Conservation (phyloP, 2,329 filamentous ascomycete species). For the Alternaria panax region DNA sequence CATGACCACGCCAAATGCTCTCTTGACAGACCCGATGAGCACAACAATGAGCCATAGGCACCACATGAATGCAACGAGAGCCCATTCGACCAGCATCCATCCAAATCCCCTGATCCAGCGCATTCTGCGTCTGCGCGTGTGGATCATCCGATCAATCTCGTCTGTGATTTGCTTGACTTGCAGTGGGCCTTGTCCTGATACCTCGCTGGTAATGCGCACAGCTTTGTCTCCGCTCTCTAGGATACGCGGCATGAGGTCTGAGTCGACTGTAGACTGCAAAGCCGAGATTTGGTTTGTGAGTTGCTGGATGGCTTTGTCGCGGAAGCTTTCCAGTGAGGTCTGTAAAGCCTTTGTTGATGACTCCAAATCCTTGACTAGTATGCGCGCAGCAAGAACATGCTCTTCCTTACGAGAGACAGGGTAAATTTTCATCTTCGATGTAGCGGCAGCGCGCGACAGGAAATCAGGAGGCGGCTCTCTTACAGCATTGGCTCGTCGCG, state of each 20-base stretch:
- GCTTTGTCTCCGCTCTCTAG: constrained; percentile 77
- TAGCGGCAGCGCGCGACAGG: constrained; percentile 52
- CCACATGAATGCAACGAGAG: constrained; percentile 89
- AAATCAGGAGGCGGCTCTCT: constrained; percentile 43
- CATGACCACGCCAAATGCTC: constrained; percentile 66
- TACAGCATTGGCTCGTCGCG: constrained; percentile 65
- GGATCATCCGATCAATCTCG: constrained; percentile 71
- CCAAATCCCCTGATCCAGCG: constrained; percentile 77
- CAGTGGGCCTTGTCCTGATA: constrained; percentile 78
- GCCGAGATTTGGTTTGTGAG: constrained; percentile 55
- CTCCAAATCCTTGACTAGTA: constrained; percentile 59
- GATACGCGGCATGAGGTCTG: constrained; percentile 65
- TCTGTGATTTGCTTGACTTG: constrained; percentile 83
- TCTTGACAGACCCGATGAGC: constrained; percentile 70
- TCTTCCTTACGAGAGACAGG: constrained; percentile 61
- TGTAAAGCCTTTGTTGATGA: constrained; percentile 56
- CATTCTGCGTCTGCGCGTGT: constrained; percentile 75
- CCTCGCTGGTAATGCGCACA: constrained; percentile 77
- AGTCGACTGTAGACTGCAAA: constrained; percentile 56
- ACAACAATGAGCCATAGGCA: constrained; percentile 91
- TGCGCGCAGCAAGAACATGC: constrained; percentile 61
- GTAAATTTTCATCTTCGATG: constrained; percentile 52
- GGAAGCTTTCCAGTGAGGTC: constrained; percentile 60
- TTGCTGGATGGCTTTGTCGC: constrained; percentile 53
- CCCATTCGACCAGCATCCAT: constrained; percentile 87